Conservation (phyloP, 805 yeast species). For the Kregervanrija pseudodelftensis region DNA sequence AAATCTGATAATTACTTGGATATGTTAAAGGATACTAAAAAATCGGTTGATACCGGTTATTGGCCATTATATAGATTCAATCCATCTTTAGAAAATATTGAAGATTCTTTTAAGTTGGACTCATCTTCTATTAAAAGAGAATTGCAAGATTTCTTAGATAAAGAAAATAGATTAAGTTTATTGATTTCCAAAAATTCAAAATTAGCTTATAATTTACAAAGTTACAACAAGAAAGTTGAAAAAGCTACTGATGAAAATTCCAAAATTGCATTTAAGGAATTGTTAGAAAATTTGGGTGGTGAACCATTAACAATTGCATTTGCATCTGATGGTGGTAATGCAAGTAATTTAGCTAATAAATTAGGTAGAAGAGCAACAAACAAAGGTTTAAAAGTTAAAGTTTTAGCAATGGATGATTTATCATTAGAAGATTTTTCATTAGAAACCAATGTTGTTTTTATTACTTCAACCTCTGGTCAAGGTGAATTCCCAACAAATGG, state of each 20-base stretch:
- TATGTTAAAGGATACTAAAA: slow-evolving; percentile 78
- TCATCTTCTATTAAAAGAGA: slow-evolving; percentile 75
- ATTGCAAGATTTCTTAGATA: slow-evolving; percentile 71
- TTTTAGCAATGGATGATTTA: slow-evolving; percentile 63
- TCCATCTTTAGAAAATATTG: slow-evolving; percentile 44
- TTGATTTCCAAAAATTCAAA: slow-evolving; percentile 65
- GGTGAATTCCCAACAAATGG: slow-evolving; percentile 86
- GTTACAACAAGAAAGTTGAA: slow-evolving; percentile 49
- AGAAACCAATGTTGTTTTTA: slow-evolving; percentile 62
- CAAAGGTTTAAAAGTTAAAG: slow-evolving; percentile 66
- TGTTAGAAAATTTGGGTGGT: slow-evolving; percentile 83
- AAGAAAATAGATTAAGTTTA: slow-evolving; percentile 81
- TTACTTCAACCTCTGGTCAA: slow-evolving; percentile 76
- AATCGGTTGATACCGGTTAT: slow-evolving; percentile 87
- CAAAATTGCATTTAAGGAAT: slow-evolving; percentile 65
- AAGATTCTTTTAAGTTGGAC: slow-evolving; percentile 69
- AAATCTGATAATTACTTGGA: slow-evolving; percentile 58
- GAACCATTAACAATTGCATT: slow-evolving; percentile 83
- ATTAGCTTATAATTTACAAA: slow-evolving; percentile 69
- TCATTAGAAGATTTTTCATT: slow-evolving; percentile 66
- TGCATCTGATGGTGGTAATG: slow-evolving; percentile 92
- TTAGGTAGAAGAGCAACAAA: slow-evolving; percentile 71
- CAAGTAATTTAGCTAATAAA: slow-evolving; percentile 73
- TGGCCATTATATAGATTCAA: slow-evolving; percentile 92
- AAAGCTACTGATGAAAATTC: slow-evolving; percentile 53